Evolutionary conservation across 371 early-diverging fungal species (phyloP).

Genomic region (Batkoa obscura): DNA sequence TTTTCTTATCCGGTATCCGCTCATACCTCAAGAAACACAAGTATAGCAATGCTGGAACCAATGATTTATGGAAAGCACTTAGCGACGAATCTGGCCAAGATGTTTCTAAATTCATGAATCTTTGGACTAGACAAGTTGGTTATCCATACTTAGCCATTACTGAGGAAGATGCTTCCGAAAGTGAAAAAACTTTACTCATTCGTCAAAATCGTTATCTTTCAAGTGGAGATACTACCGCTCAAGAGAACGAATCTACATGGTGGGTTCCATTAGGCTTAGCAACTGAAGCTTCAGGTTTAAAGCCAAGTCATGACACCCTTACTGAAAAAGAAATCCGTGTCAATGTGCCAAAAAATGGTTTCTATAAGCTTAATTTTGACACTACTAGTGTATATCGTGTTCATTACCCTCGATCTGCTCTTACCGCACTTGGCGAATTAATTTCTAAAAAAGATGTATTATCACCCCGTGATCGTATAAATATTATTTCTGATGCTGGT

Average conservation of each 20-base stretch:
- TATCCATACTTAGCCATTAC: no score
- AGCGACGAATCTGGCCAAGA: slow-evolving; percentile 43
- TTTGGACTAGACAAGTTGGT: slow-evolving; percentile 76
- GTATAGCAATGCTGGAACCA: slow-evolving; percentile 70
- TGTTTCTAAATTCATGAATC: slow-evolving; percentile 56
- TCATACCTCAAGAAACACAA: slow-evolving; percentile 59
- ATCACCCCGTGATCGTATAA: slow-evolving; percentile 47
- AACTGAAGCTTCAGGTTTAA: slow-evolving; percentile 9
- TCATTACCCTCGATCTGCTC: slow-evolving; percentile 25
- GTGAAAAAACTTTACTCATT: no score
- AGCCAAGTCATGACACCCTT: slow-evolving; percentile 11
- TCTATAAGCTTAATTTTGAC: slow-evolving; percentile 38
- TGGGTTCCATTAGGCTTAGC: slow-evolving; percentile 5
- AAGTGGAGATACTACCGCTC: slow-evolving; percentile 29
- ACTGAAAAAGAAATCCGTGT: slow-evolving; percentile 15
- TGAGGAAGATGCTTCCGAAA: no score
- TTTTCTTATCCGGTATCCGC: slow-evolving; percentile 52
- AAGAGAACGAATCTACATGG: slow-evolving; percentile 37
- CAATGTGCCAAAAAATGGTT: slow-evolving; percentile 11
- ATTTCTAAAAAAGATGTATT: no score
- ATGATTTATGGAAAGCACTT: slow-evolving; percentile 72
- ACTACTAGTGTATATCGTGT: slow-evolving; percentile 46
- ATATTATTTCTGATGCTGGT: slow-evolving; percentile 37
- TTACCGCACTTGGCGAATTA: no score
- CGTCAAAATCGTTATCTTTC: slow-evolving; percentile 5